Evolutionary conservation across 257 asterid species (phyloP).

Genomic region (Solanum sejunctum): DNA sequence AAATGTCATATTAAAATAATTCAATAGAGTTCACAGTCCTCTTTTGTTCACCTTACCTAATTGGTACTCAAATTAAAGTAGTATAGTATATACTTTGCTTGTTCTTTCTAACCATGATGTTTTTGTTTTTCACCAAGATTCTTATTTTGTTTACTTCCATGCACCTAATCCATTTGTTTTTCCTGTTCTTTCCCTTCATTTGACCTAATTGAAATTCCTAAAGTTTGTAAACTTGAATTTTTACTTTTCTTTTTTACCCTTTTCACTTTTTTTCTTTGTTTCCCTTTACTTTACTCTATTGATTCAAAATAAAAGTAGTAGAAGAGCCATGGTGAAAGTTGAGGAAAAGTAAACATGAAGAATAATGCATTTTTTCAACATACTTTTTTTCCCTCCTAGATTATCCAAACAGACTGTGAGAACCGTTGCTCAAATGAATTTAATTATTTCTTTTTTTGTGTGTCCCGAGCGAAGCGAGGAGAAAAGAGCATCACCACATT

Average conservation of each 20-base stretch:
- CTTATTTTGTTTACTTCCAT: background rate
- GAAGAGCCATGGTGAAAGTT: background rate
- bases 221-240: background rate
- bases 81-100: background rate
- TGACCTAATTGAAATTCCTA: background rate
- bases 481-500: background rate
- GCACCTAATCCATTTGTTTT: background rate
- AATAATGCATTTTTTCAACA: background rate
- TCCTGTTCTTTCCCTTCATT: background rate
- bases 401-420: background rate
- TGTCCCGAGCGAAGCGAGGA: background rate
- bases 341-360: background rate
- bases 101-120: background rate
- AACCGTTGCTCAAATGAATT: background rate
- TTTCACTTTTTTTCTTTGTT: background rate
- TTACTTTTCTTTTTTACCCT: background rate
- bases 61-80: background rate
- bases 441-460: background rate
- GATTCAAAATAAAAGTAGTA: background rate
- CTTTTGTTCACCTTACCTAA: background rate
- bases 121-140: background rate
- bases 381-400: background rate
- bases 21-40: background rate
- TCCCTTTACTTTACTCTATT: background rate
- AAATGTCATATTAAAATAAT: background rate